A percentile compares a stretch with the other conserved stretches of the same genome.
Conservation (phyloP, 2,329 filamentous ascomycete species). For the Penicillium sp. region DNA sequence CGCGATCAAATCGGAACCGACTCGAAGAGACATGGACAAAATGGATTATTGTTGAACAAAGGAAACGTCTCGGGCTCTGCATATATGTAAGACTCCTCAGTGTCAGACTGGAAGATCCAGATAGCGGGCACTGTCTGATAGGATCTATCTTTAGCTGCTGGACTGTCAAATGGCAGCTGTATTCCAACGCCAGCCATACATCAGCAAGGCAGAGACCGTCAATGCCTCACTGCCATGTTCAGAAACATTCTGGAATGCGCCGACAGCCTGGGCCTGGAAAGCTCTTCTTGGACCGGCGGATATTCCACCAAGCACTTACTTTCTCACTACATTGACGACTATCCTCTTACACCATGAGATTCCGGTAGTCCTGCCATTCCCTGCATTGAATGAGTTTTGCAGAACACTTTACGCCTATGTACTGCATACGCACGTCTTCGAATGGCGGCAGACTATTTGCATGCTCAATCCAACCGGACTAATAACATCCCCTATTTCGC, state of each 20-base stretch:
- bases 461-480: constrained; percentile 11
- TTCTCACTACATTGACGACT: background rate
- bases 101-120: background rate
- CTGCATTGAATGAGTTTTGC: constrained; percentile 1
- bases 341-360: background rate
- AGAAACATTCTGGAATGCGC: background rate
- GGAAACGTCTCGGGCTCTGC: background rate
- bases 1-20: background rate
- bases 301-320: background rate
- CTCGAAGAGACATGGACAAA: background rate
- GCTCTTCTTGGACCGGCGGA: background rate
- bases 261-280: background rate
- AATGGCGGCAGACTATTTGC: constrained; percentile 13
- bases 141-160: background rate
- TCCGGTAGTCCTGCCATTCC: background rate
- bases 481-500: background rate
- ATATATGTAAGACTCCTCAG: background rate
- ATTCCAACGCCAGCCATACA: background rate
- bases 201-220: background rate
- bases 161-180: background rate
- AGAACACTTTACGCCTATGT: constrained; percentile 10
- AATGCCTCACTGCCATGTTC: background rate
- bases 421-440: constrained; percentile 11
- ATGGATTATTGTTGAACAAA: background rate
- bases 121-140: background rate